Evolutionary conservation across 2,329 filamentous ascomycete genomes (phyloP).

Genomic region (Trichophyton mentagrophytes): DNA sequence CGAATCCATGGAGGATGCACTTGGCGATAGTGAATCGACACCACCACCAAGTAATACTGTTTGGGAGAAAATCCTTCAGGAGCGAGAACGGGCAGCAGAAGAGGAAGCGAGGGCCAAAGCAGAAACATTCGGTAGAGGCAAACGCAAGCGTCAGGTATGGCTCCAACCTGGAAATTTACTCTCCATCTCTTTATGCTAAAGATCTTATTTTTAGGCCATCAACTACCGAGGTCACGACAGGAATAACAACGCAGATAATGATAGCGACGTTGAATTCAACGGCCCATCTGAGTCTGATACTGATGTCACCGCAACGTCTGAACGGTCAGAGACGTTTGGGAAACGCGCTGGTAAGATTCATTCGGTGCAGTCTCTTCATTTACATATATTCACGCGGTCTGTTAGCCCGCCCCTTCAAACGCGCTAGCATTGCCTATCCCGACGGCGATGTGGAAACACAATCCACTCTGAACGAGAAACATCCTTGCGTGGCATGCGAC

Average conservation of each 20-base stretch:
- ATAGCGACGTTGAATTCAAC: constrained; percentile 11
- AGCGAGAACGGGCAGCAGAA: constrained; percentile 68
- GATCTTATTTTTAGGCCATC: neutral
- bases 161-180: constrained; percentile 15
- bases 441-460: constrained; percentile 2
- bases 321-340: neutral
- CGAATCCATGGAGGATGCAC: constrained; percentile 55
- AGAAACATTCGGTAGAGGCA: constrained; percentile 74
- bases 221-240: constrained; percentile 10
- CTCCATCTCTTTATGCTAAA: neutral
- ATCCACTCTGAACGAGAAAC: constrained; percentile 1
- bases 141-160: constrained; percentile 52
- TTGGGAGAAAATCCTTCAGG: constrained; percentile 81
- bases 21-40: constrained; percentile 43
- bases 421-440: constrained; percentile 18
- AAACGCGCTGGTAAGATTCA: neutral
- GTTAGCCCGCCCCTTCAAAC: constrained; percentile 25
- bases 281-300: constrained; percentile 16
- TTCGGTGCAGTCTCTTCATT: neutral
- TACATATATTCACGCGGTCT: neutral
- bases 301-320: constrained; percentile 14
- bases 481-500: constrained; percentile 42
- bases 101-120: constrained; percentile 55
- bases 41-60: constrained; percentile 52
- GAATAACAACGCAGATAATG: neutral